Base-by-base conservation (phyloP, 192 early-diverging fungal genomes). In the Entomortierella parvispora region DNA sequence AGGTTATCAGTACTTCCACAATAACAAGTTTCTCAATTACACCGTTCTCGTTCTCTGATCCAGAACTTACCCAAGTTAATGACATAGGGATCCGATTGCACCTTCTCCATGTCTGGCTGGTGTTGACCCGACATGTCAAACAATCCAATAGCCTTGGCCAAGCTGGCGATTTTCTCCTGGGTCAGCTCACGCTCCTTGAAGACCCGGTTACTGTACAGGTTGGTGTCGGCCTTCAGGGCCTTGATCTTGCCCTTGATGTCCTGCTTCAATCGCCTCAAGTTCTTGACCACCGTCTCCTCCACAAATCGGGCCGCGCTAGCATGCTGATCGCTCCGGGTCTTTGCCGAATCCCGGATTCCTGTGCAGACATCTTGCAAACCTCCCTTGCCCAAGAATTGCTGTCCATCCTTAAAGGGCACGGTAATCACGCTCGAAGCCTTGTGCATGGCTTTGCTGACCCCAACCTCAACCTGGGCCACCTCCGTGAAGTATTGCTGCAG, bases 211-310 rank as follows among this genome's bases (percentile, higher is more conserved):
- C 71, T 55, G 52, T 68, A 55, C 12, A 85, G 33, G 26, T 47
- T 49, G 25, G 64, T 34, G 33, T 83, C 80, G 5, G 64, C 32
- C 59, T 72, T 74, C 40, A 85, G 48, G 2, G 65, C 78, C 42
- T 65, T 67, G n/a, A 81, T 75, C 55, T 62, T 68, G 58, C 68
- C 80, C 40, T 85, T 85, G 46, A 81, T 83, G 28, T 82, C 64
- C 58, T 82, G 78, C 43, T 68, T 81, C 6, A 85, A 26, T 25
- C 75, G 47, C 6, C 63, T 57, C n/a, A 85, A 20, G 22, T 62
- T 63, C 43, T 71, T 78, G 26, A 82, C 56, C 32, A 83, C 69
- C 7, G 66, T 74, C 50, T 79, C 68, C 46, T 68, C 58, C 15
- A 80, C 49, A 54, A 75, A 72, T 15, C 66, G 60, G 9, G 72